phyloP scores from a whole-genome alignment of 345 rosid genomes.

The Acer saccharum region DNA sequence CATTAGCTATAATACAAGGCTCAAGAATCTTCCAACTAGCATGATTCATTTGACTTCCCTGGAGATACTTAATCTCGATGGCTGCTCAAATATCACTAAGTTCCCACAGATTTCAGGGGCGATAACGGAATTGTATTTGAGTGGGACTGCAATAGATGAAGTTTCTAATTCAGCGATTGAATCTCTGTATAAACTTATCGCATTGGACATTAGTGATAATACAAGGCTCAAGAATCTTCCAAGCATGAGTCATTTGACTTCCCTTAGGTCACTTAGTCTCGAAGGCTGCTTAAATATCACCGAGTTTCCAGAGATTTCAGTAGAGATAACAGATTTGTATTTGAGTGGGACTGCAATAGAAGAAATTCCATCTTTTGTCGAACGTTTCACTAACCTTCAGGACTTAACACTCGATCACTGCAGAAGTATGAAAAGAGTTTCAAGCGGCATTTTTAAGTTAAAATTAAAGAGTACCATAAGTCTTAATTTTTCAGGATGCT shows the following conservation, averaged over 20 bases:
- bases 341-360: too few species aligned
- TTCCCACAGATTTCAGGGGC: background rate
- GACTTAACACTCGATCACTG: slow-evolving; percentile 7
- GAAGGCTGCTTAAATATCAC: too few species aligned
- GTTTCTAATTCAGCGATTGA: too few species aligned
- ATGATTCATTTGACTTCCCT: background rate
- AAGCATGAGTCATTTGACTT: too few species aligned
- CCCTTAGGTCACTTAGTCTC: fast-evolving
- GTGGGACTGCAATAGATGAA: too few species aligned
- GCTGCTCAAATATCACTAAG: slow-evolving; percentile 9
- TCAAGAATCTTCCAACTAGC: slow-evolving; percentile 7
- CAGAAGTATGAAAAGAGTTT: background rate
- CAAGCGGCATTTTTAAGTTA: background rate
- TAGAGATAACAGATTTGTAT: fast-evolving
- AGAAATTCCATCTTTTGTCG: background rate
- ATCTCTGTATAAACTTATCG: too few species aligned
- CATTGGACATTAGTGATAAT: too few species aligned
- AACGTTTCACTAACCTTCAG: background rate
- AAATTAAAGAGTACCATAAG: too few species aligned
- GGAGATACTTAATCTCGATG: background rate
- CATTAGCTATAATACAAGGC: background rate
- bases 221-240: too few species aligned
- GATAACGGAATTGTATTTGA: too few species aligned
- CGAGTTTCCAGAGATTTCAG: too few species aligned
- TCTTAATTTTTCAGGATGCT: too few species aligned